A percentile compares a stretch with the other conserved stretches of the same genome.
These are phyloP conservation scores for Monilinia laxa DNA, from an alignment of 2,329 filamentous ascomycete genomes.

Conservation along the genomic window DNA sequence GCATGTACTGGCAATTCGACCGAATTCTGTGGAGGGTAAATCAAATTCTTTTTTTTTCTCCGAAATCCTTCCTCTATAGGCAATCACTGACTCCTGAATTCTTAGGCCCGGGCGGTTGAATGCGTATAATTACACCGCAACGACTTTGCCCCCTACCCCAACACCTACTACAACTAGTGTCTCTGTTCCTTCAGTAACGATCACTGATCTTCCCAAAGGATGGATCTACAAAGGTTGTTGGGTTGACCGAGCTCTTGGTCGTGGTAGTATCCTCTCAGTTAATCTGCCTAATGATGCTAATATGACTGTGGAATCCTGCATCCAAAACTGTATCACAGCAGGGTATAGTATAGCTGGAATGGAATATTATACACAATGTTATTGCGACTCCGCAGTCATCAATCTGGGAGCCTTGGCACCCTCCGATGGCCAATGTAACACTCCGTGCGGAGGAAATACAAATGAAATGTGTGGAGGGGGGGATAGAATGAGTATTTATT, in stretches of 20 bases:
- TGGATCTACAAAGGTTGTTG: constrained; percentile 35
- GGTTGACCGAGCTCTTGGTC: constrained; percentile 30
- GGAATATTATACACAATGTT: constrained; percentile 41
- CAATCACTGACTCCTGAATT: neutral
- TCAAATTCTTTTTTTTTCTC: neutral
- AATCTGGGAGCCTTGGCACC: constrained; percentile 30
- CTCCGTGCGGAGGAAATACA: constrained; percentile 34
- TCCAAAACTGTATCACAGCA: constrained; percentile 39
- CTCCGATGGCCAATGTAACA: constrained; percentile 41
- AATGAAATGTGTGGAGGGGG: constrained; percentile 40
- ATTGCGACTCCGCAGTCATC: constrained; percentile 35
- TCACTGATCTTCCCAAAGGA: constrained; percentile 29
- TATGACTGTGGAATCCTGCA: constrained; percentile 31
- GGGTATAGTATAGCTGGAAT: constrained; percentile 39
- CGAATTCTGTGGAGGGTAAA: constrained; percentile 40
- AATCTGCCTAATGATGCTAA: constrained; percentile 25
- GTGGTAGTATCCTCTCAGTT: constrained; percentile 27
- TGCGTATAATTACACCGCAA: constrained; percentile 29
- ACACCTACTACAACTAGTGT: constrained; percentile 12
- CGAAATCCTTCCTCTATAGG: neutral
- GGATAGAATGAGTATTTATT: constrained; percentile 35
- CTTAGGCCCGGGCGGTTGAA: constrained; percentile 30
- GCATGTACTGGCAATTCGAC: constrained; percentile 34
- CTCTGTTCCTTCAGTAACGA: constrained; percentile 22
- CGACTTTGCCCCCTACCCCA: constrained; percentile 20